Conservation (phyloP, 2,329 filamentous ascomycete species). For the Botrytis deweyae region DNA sequence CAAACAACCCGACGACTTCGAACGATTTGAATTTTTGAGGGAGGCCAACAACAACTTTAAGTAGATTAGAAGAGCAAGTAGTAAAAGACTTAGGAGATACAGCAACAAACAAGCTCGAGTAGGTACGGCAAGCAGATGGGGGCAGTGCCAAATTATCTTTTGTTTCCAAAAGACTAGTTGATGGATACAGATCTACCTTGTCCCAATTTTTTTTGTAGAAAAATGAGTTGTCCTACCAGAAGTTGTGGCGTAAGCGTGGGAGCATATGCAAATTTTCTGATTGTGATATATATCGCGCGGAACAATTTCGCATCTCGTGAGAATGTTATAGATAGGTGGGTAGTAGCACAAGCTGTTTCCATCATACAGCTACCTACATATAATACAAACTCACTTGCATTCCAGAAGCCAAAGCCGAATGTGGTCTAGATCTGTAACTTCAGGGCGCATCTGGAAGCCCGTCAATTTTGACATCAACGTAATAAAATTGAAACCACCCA, state of each 20-base stretch:
- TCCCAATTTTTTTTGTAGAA: not conserved
- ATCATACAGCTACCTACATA: not conserved
- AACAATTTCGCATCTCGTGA: not conserved
- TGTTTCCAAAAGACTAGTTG: not conserved
- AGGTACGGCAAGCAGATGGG: not conserved
- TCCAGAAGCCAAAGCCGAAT: not conserved
- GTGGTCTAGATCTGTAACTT: not conserved
- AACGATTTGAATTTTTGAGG: not conserved
- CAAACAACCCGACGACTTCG: not conserved
- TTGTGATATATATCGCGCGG: not conserved
- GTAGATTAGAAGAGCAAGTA: not conserved
- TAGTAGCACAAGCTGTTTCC: not conserved
- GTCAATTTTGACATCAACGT: not conserved
- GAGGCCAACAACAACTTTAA: not conserved
- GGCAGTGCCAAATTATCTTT: not conserved
- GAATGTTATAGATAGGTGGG: not conserved
- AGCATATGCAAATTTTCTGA: not conserved
- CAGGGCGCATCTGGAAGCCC: not conserved
- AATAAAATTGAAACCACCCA: not conserved
- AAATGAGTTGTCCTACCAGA: not conserved
- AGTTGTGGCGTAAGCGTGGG: not conserved
- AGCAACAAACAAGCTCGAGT: not conserved
- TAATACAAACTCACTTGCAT: slow-evolving; percentile 7
- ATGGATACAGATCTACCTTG: not conserved
- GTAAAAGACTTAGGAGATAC: not conserved